Conservation (phyloP, 352 stramenopile species). For the Phytophthora tubulina region DNA sequence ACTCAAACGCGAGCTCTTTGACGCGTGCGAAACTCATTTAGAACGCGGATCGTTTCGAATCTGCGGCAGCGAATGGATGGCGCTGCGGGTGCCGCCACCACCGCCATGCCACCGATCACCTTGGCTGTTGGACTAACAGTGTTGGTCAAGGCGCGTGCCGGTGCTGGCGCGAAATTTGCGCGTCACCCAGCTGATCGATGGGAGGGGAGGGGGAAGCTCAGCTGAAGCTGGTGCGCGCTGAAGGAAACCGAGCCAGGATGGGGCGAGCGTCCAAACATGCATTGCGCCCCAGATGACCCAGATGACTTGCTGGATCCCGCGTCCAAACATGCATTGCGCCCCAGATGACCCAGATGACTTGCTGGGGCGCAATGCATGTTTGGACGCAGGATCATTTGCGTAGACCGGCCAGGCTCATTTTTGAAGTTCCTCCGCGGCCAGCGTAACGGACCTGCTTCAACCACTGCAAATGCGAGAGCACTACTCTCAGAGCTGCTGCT, state of each 20-base stretch:
- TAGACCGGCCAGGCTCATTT: slow-evolving; percentile 1
- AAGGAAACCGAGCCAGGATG: slow-evolving; percentile 14
- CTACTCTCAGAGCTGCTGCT: no score
- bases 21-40: slow-evolving; percentile 1
- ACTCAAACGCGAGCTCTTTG: background rate
- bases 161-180: slow-evolving; percentile 24
- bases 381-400: slow-evolving; percentile 8
- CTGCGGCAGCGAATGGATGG: slow-evolving; percentile 2
- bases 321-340: slow-evolving; percentile 23
- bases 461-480: background rate
- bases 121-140: slow-evolving; percentile 2
- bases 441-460: background rate
- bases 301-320: slow-evolving; percentile 11
- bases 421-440: slow-evolving; percentile 1
- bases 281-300: slow-evolving; percentile 7
- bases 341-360: no score
- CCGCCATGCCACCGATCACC: background rate
- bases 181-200: slow-evolving; percentile 26
- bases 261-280: slow-evolving; percentile 25
- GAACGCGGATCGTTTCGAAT: background rate
- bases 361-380: slow-evolving; percentile 17
- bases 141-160: background rate
- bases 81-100: background rate
- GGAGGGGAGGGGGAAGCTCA: slow-evolving; percentile 27
- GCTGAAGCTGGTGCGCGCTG: slow-evolving; percentile 31